phyloP scores from a whole-genome alignment of 495 filamentous ascomycete genomes.

The Trichoderma gamsii region DNA sequence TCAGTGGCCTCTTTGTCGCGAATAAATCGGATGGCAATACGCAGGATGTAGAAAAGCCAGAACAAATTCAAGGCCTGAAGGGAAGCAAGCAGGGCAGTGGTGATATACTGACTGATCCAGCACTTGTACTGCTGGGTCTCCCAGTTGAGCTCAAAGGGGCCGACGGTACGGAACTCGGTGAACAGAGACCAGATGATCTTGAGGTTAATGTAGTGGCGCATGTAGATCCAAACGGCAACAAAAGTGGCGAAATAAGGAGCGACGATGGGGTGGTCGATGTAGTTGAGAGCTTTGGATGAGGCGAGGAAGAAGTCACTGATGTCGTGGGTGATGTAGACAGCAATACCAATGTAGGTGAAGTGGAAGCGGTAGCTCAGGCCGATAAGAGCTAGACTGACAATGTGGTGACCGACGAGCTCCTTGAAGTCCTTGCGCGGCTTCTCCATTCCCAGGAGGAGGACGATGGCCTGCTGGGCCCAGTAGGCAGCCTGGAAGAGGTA shows the following conservation, averaged over 20 bases:
- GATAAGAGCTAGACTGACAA: slow-evolving; percentile 87
- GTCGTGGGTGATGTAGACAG: slow-evolving; percentile 95
- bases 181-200: slow-evolving; percentile 78
- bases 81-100: slow-evolving; percentile 60
- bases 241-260: slow-evolving; percentile 81
- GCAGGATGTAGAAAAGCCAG: slow-evolving; percentile 78
- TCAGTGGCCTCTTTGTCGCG: slow-evolving; percentile 44
- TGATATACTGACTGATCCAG: slow-evolving; percentile 67
- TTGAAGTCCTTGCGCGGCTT: slow-evolving; percentile 95
- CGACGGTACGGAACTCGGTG: slow-evolving; percentile 83
- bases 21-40: slow-evolving; percentile 57
- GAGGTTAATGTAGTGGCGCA: slow-evolving; percentile 87
- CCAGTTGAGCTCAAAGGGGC: slow-evolving; percentile 84
- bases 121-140: slow-evolving; percentile 79
- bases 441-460: slow-evolving; percentile 82
- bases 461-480: slow-evolving; percentile 93
- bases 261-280: slow-evolving; percentile 71
- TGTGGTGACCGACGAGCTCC: slow-evolving; percentile 90
- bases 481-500: slow-evolving; percentile 94
- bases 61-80: slow-evolving; percentile 80
- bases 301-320: slow-evolving; percentile 96
- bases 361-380: slow-evolving; percentile 91
- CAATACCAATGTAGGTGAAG: slow-evolving; percentile 95
- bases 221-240: slow-evolving; percentile 81
- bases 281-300: slow-evolving; percentile 91